A percentile compares a stretch with the other conserved stretches of the same genome.
phyloP scores from a whole-genome alignment of 2,329 filamentous ascomycete genomes.

The Aureobasidium sp. region DNA sequence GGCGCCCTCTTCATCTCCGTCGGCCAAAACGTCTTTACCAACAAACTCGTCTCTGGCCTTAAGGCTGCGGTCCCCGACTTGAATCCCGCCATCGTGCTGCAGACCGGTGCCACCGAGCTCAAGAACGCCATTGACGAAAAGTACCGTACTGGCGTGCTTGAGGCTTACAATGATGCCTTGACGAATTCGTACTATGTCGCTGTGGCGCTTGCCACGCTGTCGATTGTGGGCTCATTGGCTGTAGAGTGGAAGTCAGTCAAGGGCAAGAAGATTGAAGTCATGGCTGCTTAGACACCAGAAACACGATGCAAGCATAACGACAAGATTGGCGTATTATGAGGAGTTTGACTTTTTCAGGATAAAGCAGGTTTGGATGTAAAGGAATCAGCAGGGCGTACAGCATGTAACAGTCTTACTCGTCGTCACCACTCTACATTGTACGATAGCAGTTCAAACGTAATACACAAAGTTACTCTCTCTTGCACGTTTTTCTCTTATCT shows the following conservation, averaged over 20 bases:
- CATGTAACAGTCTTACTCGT: no score
- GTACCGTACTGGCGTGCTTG: slow-evolving; percentile 48
- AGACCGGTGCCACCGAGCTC: slow-evolving; percentile 53
- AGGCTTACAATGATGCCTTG: slow-evolving; percentile 58
- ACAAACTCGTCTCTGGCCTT: slow-evolving; percentile 39
- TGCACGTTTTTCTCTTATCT: no score
- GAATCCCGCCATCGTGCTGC: slow-evolving; percentile 36
- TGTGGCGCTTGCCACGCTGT: slow-evolving; percentile 47
- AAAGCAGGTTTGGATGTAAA: no score
- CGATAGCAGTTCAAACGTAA: no score
- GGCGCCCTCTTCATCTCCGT: slow-evolving; percentile 45
- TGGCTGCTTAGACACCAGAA: slow-evolving; percentile 18
- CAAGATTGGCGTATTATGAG: background rate
- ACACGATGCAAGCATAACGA: background rate
- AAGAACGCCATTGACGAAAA: slow-evolving; percentile 44
- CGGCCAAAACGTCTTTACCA: slow-evolving; percentile 46
- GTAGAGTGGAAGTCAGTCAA: slow-evolving; percentile 65
- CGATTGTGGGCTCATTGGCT: slow-evolving; percentile 47
- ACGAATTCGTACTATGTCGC: slow-evolving; percentile 55
- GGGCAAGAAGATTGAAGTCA: slow-evolving; percentile 36
- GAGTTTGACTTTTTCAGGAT: no score
- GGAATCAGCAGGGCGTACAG: no score
- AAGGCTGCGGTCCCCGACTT: slow-evolving; percentile 35
- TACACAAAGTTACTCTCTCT: no score
- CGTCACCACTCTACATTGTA: no score